These are phyloP conservation scores for Vitellaria paradoxa DNA, from an alignment of 179 eudicot species.

Conservation along the genomic window DNA sequence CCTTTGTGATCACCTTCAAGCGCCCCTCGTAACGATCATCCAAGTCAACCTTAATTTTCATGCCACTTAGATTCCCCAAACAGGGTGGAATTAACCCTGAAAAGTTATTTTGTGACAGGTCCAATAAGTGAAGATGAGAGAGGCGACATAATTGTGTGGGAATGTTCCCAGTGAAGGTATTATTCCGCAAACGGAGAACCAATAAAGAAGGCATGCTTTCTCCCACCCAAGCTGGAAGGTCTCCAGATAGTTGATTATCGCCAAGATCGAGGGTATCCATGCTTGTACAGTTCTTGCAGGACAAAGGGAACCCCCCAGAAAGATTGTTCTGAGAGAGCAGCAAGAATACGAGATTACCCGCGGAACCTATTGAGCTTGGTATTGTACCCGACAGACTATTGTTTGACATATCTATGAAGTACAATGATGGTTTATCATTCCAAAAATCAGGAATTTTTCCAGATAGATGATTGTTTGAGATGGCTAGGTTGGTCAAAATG, in stretches of 20 bases:
- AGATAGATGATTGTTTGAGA: conserved; percentile 15
- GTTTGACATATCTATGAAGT: conserved; percentile 5
- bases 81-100: conserved; percentile 24
- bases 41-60: background rate
- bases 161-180: conserved; percentile 22
- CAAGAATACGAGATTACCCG: background rate
- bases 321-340: conserved; percentile 17
- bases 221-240: conserved; percentile 25
- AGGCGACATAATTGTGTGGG: conserved; percentile 19
- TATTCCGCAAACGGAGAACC: conserved; percentile 18
- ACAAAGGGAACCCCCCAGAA: conserved; percentile 14
- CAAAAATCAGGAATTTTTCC: conserved; percentile 12
- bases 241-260: conserved; percentile 23
- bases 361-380: conserved; percentile 23
- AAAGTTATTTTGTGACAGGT: conserved; percentile 20
- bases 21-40: conserved; percentile 12
- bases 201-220: background rate
- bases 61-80: conserved; percentile 15
- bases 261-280: conserved; percentile 23
- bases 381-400: conserved; percentile 24
- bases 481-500: background rate
- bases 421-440: background rate
- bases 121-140: conserved; percentile 26
- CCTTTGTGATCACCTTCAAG: conserved; percentile 29
- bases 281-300: background rate